Evolutionary conservation across 129 eudicot genomes (phyloP).

Genomic region (Tagetes patula): DNA sequence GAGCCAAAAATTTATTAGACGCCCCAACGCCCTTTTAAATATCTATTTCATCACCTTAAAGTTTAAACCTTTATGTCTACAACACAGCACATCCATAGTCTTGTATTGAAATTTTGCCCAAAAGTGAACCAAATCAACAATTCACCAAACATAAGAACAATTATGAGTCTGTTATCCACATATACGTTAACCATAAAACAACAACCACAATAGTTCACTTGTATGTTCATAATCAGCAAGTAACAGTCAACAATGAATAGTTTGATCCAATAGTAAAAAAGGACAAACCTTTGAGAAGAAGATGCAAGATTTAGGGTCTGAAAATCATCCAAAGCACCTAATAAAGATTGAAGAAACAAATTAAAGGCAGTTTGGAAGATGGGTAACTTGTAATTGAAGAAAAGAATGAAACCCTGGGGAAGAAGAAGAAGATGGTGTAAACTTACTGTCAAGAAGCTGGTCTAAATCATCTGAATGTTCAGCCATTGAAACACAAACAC

Average conservation of each 20-base stretch:
- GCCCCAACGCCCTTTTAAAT: background rate
- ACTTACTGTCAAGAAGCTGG: conserved; percentile 93
- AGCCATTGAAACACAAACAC: conserved; percentile 38
- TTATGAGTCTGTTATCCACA: background rate
- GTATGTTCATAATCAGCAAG: conserved; percentile 4
- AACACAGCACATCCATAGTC: conserved; percentile 3
- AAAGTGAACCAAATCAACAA: background rate
- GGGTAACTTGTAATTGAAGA: background rate
- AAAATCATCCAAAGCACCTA: conserved; percentile 98
- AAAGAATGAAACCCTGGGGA: background rate
- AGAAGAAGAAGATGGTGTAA: background rate
- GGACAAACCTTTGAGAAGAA: conserved; percentile 66
- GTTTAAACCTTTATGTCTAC: background rate
- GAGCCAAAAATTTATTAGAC: too few relatives aligned
- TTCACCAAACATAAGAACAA: background rate
- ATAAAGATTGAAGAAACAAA: conserved; percentile 11
- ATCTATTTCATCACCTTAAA: background rate
- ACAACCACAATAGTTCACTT: conserved; percentile 9
- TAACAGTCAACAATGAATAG: background rate
- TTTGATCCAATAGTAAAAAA: background rate
- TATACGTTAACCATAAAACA: background rate
- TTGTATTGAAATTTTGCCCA: conserved; percentile 1
- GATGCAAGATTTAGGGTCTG: conserved; percentile 79
- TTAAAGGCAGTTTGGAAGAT: background rate
- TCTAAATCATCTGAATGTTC: conserved; percentile 76